These are phyloP conservation scores for Tylopilus sp. DNA, from an alignment of 1,284 basidiomycete species.

Conservation along the genomic window DNA sequence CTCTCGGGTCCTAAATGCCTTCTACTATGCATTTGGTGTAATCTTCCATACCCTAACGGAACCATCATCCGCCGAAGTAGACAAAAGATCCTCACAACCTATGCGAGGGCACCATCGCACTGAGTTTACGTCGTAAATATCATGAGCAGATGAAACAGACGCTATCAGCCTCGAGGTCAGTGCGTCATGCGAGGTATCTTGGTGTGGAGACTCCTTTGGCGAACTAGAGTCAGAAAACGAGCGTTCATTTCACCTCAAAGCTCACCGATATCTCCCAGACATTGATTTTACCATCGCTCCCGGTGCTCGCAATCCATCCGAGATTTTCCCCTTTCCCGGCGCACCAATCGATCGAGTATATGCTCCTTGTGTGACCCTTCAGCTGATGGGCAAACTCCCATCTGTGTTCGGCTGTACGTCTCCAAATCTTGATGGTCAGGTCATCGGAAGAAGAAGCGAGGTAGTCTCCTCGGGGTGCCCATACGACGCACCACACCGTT, in stretches of 20 bases:
- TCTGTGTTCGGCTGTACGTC: conserved; percentile 62
- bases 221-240: conserved; percentile 7
- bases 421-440: conserved; percentile 79
- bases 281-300: conserved; percentile 82
- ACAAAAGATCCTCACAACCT: conserved; percentile 72
- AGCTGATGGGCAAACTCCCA: conserved; percentile 71
- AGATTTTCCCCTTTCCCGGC: conserved; percentile 56
- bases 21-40: conserved; percentile 8
- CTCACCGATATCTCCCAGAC: conserved; percentile 79
- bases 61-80: conserved; percentile 87
- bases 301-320: conserved; percentile 82
- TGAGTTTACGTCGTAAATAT: conserved; percentile 81
- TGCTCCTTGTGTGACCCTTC: conserved; percentile 74
- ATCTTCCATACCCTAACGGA: conserved; percentile 74
- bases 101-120: conserved; percentile 80
- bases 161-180: conserved; percentile 62
- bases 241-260: conserved; percentile 11
- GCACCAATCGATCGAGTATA: conserved; percentile 90
- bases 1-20: neutral
- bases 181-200: conserved; percentile 37
- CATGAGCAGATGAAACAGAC: conserved; percentile 70
- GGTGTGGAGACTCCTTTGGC: conserved; percentile 34
- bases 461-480: conserved; percentile 85
- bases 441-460: conserved; percentile 91
- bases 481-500: conserved; percentile 94